phyloP scores from a whole-genome alignment of 352 stramenopile species.

The Peronospora belbahrii region DNA sequence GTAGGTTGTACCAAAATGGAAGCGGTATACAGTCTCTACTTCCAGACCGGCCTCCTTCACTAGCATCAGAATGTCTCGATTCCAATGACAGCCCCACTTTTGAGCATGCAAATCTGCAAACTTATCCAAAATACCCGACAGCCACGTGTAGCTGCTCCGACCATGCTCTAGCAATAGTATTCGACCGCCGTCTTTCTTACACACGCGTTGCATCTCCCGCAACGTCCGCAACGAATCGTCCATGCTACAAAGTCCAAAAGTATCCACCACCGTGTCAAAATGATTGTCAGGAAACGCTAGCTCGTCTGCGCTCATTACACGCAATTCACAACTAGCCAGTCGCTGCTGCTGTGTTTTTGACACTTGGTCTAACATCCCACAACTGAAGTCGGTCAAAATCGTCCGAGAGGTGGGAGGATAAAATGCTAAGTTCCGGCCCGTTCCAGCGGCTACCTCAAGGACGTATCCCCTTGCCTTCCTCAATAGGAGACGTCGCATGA shows the following conservation, averaged over 20 bases:
- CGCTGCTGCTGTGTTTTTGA: slow-evolving; percentile 12
- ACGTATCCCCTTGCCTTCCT: slow-evolving; percentile 57
- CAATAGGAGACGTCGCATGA: slow-evolving; percentile 81
- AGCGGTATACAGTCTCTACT: slow-evolving; percentile 80
- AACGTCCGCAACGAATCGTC: slow-evolving; percentile 89
- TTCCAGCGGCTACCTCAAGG: slow-evolving; percentile 93
- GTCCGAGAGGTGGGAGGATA: slow-evolving; percentile 56
- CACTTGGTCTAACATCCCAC: slow-evolving; percentile 66
- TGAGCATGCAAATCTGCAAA: slow-evolving; percentile 87
- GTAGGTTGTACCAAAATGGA: slow-evolving; percentile 95
- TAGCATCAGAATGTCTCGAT: slow-evolving; percentile 90
- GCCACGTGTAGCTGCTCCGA: slow-evolving; percentile 80
- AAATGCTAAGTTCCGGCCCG: slow-evolving; percentile 89
- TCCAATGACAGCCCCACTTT: slow-evolving; percentile 95
- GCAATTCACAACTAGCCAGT: slow-evolving; percentile 27
- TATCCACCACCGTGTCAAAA: slow-evolving; percentile 95
- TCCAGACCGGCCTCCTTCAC: slow-evolving; percentile 78
- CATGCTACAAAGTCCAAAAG: slow-evolving; percentile 94
- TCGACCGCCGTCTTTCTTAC: slow-evolving; percentile 57
- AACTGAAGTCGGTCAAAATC: slow-evolving; percentile 68
- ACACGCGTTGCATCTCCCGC: slow-evolving; percentile 91
- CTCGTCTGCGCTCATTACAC: slow-evolving; percentile 50
- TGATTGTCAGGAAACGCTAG: slow-evolving; percentile 58
- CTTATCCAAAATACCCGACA: slow-evolving; percentile 90
- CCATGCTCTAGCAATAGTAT: slow-evolving; percentile 95